Evolutionary conservation across 75 land plant species (phyloP), one percentile per base, ranked within the genome.

Genomic region (Selaginella moellendorffii): DNA sequence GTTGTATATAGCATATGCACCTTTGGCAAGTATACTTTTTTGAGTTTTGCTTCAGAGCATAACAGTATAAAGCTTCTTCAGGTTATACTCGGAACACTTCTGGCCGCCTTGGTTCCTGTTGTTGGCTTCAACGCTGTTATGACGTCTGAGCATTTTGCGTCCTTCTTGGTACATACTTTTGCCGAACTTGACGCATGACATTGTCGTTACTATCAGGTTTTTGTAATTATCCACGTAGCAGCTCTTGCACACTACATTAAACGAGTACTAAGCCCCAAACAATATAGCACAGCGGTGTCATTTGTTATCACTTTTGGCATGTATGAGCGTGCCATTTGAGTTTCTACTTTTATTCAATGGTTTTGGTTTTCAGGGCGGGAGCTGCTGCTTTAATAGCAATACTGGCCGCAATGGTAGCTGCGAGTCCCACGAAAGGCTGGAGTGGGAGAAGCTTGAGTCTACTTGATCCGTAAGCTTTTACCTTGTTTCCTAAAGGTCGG

Each of bases 61-160:
- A n/a, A n/a, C n/a, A n/a, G n/a, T n/a, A n/a, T n/a, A n/a, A n/a
- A n/a, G n/a, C 46, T 14, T 36, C 61, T 29, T 12, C 82, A 95
- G 99, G 90, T 95, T 69, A 76, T 95, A 26, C 54, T 95, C 68
- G 99, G 99, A 51, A 95, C 99, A 12, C 71, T 95, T 21, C 63
- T 95, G 46, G 99, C 99, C 2, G 79, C 99, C 2, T 78, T 95
- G 71, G 99, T 95, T 36, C 99, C 99, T 26, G 99, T 95, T 30
- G 99, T 95, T 54, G 96, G 99, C 21, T 95, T 95, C 64, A 95
- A 95, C 76, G 99, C 99, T 28, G 96, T 95, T 52, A 89, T 95
- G 96, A 95, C 99, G 30, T 95, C 96, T 24, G 99, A 95, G 64
- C 99, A 95, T 77, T 95, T 95, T 84, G 99, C 96, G 30, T 95